These are phyloP conservation scores for Aspergillus fructus DNA, from an alignment of 2,329 filamentous ascomycete species.

Conservation along the genomic window DNA sequence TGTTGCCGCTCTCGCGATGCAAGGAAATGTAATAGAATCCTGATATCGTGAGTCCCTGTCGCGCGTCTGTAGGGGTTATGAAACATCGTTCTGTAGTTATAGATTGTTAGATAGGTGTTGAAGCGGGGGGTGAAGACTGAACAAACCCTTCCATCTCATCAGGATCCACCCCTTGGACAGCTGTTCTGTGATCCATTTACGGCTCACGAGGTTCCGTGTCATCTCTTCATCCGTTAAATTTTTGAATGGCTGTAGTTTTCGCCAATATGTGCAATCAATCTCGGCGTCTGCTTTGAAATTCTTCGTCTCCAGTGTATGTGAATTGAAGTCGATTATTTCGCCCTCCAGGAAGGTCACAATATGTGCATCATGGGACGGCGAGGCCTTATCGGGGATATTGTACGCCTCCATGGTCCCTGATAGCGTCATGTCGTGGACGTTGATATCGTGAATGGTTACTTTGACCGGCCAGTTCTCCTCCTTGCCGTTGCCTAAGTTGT, in stretches of 20 bases:
- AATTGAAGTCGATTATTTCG: constrained; percentile 65
- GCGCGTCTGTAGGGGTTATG: constrained; percentile 47
- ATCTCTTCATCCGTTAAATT: constrained; percentile 45
- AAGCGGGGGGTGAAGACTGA: background rate
- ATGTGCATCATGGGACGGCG: constrained; percentile 42
- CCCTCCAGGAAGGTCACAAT: constrained; percentile 69
- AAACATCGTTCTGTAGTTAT: constrained; percentile 45
- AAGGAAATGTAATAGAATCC: constrained; percentile 53
- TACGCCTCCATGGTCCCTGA: constrained; percentile 70
- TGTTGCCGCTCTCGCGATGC: constrained; percentile 44
- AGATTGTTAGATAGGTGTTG: background rate
- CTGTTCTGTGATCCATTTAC: constrained; percentile 44
- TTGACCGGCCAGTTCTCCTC: constrained; percentile 67
- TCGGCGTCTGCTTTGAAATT: constrained; percentile 47
- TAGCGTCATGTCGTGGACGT: constrained; percentile 60
- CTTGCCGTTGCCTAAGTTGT: constrained; percentile 27
- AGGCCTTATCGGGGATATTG: constrained; percentile 59
- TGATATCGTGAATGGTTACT: constrained; percentile 63
- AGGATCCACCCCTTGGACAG: constrained; percentile 47
- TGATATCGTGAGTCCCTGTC: constrained; percentile 50
- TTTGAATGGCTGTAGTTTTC: constrained; percentile 49
- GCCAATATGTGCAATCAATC: constrained; percentile 50
- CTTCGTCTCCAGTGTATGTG: constrained; percentile 48
- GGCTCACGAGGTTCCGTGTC: constrained; percentile 45
- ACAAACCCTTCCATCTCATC: constrained; percentile 53